phyloP scores from a whole-genome alignment of 352 stramenopile genomes.

The Pythium aristosporum region DNA sequence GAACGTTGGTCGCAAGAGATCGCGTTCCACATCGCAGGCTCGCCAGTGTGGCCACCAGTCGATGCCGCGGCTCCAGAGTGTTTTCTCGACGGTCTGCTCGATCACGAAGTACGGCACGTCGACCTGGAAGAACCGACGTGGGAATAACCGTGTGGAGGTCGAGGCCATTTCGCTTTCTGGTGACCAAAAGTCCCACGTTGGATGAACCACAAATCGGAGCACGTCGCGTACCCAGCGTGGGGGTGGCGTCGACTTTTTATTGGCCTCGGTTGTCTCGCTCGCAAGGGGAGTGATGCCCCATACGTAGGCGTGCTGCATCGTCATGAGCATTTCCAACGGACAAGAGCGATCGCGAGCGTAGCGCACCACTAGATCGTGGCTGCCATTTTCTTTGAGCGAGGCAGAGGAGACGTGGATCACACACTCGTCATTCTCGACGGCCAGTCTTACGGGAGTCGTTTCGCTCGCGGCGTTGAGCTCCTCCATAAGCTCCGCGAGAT shows the following conservation, averaged over 20 bases:
- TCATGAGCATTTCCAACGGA: slow-evolving; percentile 28
- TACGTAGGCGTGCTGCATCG: slow-evolving; percentile 35
- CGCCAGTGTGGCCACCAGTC: slow-evolving; percentile 43
- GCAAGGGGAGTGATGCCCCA: slow-evolving; percentile 34
- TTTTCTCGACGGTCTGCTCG: slow-evolving; percentile 42
- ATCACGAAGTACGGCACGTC: slow-evolving; percentile 25
- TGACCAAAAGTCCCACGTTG: slow-evolving; percentile 38
- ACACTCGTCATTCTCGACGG: slow-evolving; percentile 34
- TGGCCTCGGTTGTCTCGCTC: background rate
- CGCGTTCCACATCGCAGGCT: slow-evolving; percentile 33
- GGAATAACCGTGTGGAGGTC: slow-evolving; percentile 15
- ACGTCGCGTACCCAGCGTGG: slow-evolving; percentile 57
- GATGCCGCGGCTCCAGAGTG: slow-evolving; percentile 57
- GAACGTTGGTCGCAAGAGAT: slow-evolving; percentile 44
- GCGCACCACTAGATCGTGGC: slow-evolving; percentile 19
- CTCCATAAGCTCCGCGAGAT: slow-evolving; percentile 14
- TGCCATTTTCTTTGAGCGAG: background rate
- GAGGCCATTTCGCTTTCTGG: background rate
- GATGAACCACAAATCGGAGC: slow-evolving; percentile 49
- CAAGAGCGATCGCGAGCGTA: slow-evolving; percentile 47
- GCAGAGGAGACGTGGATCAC: slow-evolving; percentile 38
- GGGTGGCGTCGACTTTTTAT: slow-evolving; percentile 10
- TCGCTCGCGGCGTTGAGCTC: background rate
- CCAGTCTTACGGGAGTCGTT: slow-evolving; percentile 24
- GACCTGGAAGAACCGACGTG: slow-evolving; percentile 41